Evolutionary conservation across 2,329 filamentous ascomycete species (phyloP).

Genomic region (Nectriaceae sp.): DNA sequence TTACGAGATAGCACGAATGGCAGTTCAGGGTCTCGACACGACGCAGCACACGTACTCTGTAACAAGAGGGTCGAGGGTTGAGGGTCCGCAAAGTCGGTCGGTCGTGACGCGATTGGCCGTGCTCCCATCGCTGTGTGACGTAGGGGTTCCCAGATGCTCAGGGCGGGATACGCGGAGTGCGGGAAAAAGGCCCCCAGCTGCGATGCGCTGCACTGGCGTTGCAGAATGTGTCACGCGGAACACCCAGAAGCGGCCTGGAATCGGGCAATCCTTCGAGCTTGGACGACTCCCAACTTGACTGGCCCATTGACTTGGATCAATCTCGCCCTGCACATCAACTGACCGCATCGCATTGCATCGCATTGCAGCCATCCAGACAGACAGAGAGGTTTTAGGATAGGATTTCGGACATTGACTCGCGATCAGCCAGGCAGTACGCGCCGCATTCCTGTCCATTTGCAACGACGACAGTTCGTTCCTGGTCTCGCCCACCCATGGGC

Average conservation of each 20-base stretch:
- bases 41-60: neutral
- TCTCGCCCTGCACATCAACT: conserved; percentile 9
- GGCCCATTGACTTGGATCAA: neutral
- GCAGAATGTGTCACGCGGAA: conserved; percentile 13
- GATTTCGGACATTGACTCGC: conserved; percentile 6
- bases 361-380: conserved; percentile 5
- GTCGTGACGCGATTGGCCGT: conserved; percentile 9
- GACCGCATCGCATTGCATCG: conserved; percentile 5
- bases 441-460: conserved; percentile 3
- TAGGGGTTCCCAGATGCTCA: conserved; percentile 20
- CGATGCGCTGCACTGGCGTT: conserved; percentile 8
- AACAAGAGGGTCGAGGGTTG: neutral
- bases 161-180: conserved; percentile 11
- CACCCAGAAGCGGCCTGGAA: conserved; percentile 5
- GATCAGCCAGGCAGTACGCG: neutral
- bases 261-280: conserved; percentile 6
- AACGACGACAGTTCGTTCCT: neutral
- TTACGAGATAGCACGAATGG: neutral
- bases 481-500: neutral
- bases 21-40: neutral
- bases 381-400: no score
- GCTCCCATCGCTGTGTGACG: conserved; percentile 21
- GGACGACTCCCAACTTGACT: conserved; percentile 4
- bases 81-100: neutral
- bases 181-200: conserved; percentile 7